Conservation (phyloP, 495 filamentous ascomycete genomes). For the Xylaria scruposa region DNA sequence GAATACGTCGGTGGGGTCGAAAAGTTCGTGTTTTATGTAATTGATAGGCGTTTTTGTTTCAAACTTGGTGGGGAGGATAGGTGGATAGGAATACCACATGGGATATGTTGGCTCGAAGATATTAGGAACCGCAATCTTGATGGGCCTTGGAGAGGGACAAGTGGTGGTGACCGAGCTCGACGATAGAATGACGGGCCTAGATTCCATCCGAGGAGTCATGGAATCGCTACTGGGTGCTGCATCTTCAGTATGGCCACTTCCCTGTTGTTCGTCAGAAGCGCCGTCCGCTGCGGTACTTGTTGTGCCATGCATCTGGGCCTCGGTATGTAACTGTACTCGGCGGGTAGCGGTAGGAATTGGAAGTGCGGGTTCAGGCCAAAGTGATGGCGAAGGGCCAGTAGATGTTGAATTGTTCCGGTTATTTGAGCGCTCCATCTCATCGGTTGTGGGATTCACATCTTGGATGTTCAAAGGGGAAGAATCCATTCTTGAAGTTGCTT, state of each 20-base stretch:
- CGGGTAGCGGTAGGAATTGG: background rate
- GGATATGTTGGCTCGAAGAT: slow-evolving; percentile 23
- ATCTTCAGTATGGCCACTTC: background rate
- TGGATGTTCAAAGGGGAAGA: background rate
- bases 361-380: slow-evolving; percentile 20
- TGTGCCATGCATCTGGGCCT: background rate
- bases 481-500: background rate
- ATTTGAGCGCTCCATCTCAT: background rate
- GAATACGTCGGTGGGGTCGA: slow-evolving; percentile 17
- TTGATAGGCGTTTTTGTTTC: slow-evolving; percentile 13
- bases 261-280: background rate
- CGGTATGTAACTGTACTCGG: background rate
- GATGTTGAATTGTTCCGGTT: background rate
- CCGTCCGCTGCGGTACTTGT: background rate
- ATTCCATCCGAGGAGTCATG: background rate
- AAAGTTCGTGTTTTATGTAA: background rate
- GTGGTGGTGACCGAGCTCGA: background rate
- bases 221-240: slow-evolving; percentile 4
- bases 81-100: slow-evolving; percentile 20
- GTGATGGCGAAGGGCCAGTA: slow-evolving; percentile 14
- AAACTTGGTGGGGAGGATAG: slow-evolving; percentile 21
- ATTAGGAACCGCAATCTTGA: background rate
- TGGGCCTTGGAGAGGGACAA: background rate
- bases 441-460: background rate
- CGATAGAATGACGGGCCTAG: background rate